Percentiles rank a stretch among this genome's conserved stretches.
Evolutionary conservation across 257 asterid species (phyloP).

Genomic region (Solanum gracilifrons): DNA sequence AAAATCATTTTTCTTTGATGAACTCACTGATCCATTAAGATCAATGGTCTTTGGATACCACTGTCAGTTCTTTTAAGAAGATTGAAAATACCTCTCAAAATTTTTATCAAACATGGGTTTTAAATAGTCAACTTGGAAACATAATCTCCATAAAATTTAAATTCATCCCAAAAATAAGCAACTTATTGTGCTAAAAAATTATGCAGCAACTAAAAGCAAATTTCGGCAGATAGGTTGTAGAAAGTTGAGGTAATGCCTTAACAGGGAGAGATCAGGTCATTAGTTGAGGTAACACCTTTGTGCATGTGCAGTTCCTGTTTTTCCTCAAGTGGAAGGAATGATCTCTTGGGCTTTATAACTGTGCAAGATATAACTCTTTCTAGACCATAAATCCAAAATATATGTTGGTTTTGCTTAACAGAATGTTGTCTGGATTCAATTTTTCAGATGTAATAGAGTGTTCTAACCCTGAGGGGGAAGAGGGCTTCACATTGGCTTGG

Average conservation of each 20-base stretch:
- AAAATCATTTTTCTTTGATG: neutral
- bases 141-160: neutral
- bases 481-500: neutral
- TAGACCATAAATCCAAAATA: neutral
- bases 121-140: neutral
- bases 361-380: neutral
- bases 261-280: neutral
- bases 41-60: neutral
- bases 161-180: neutral
- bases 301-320: neutral
- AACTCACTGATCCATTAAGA: neutral
- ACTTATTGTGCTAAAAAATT: neutral
- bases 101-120: neutral
- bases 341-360: neutral
- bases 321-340: neutral
- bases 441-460: neutral
- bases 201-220: neutral
- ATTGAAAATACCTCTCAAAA: neutral
- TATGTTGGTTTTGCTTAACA: neutral
- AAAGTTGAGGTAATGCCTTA: neutral
- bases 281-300: neutral
- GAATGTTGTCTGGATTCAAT: neutral
- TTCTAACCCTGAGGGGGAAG: neutral
- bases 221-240: neutral
- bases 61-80: neutral